Percentiles rank a stretch among this genome's conserved stretches.
phyloP scores from a whole-genome alignment of 176 grass and related monocot species.

The Triticum monococcum region DNA sequence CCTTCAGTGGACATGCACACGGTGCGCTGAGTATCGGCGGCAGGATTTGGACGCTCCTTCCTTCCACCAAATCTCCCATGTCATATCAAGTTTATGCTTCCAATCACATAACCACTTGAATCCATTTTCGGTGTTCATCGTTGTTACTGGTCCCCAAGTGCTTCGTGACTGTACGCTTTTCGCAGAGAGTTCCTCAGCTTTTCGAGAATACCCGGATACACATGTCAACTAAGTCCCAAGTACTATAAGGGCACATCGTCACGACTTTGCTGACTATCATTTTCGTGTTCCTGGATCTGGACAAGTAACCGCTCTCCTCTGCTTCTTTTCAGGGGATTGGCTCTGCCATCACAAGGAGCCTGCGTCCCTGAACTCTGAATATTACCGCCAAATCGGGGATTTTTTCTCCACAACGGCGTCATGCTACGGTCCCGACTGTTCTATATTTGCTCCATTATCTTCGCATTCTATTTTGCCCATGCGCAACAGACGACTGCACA shows the following conservation, averaged over 20 bases:
- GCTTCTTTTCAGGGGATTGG: constrained; percentile 25
- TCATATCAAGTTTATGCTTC: neutral
- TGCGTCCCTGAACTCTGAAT: neutral
- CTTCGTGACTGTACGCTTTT: neutral
- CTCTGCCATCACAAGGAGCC: neutral
- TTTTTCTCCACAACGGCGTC: neutral
- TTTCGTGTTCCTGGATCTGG: constrained; percentile 1
- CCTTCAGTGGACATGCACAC: too few relatives aligned
- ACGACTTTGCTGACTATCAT: neutral
- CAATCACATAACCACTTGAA: neutral
- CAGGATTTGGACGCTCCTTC: neutral
- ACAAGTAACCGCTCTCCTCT: constrained; percentile 3
- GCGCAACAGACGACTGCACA: constrained; percentile 40
- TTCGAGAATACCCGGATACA: too few relatives aligned
- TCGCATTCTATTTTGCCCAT: constrained; percentile 35
- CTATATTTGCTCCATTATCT: constrained; percentile 25
- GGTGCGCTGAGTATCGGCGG: neutral
- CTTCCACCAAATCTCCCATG: neutral
- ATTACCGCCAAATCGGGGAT: neutral
- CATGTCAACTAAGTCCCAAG: neutral
- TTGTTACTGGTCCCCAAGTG: neutral
- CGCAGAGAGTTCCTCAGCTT: neutral
- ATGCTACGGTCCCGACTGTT: constrained; percentile 18
- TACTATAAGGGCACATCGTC: too few relatives aligned
- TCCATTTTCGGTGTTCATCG: neutral